These are phyloP conservation scores for Haematococcus sp. DNA, from an alignment of 139 green algal species.

Conservation along the genomic window DNA sequence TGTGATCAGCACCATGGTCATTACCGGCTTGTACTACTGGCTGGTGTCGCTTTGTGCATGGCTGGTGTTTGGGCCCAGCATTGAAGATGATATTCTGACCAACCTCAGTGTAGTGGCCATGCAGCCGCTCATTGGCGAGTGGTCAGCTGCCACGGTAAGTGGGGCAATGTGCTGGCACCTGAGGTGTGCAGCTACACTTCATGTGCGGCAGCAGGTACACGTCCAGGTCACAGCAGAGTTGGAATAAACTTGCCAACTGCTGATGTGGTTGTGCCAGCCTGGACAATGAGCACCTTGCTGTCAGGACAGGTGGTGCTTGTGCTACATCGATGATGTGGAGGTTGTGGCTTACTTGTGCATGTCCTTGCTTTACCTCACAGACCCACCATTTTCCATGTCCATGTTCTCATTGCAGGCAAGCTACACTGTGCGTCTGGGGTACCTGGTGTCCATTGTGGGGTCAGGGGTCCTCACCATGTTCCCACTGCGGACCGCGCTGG, in stretches of 20 bases:
- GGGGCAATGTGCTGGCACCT: too few relatives aligned
- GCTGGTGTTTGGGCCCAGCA: not conserved
- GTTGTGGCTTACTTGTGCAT: too few relatives aligned
- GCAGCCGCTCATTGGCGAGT: not conserved
- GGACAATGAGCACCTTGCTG: too few relatives aligned
- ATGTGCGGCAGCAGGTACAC: too few relatives aligned
- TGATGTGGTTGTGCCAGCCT: too few relatives aligned
- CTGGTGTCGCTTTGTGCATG: not conserved
- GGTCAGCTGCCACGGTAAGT: not conserved
- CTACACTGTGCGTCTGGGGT: not conserved
- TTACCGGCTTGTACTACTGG: not conserved
- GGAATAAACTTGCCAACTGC: too few relatives aligned
- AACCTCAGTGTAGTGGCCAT: slow-evolving; percentile 2
- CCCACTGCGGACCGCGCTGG: not conserved
- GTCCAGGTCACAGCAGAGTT: not conserved
- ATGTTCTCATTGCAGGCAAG: too few relatives aligned
- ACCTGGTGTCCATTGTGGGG: slow-evolving; percentile 7
- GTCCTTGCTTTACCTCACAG: too few relatives aligned
- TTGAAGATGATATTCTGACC: not conserved
- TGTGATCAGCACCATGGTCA: not conserved
- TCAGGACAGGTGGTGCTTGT: too few relatives aligned
- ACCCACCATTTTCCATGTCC: too few relatives aligned
- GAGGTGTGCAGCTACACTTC: too few relatives aligned
- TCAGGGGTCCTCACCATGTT: not conserved
- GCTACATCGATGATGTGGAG: too few relatives aligned